phyloP scores from a whole-genome alignment of 2,329 filamentous ascomycete genomes.

The Fusarium sp. region DNA sequence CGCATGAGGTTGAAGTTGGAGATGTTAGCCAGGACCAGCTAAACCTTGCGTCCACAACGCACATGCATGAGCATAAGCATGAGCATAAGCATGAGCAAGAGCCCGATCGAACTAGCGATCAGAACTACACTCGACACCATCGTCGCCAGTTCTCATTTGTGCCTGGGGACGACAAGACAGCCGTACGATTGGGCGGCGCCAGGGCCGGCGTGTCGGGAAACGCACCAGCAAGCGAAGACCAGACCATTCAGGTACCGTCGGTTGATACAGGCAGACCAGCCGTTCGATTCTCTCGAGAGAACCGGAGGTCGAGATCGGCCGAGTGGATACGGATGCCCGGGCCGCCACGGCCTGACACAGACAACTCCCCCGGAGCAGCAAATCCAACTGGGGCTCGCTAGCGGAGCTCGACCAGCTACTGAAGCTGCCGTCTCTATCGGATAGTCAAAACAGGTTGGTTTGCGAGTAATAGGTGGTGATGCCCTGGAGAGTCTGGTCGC shows the following conservation, averaged over 20 bases:
- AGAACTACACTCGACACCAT: conserved; percentile 32
- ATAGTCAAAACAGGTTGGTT: conserved; percentile 8
- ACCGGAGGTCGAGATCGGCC: conserved; percentile 33
- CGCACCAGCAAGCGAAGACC: background rate
- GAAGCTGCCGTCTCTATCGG: conserved; percentile 2
- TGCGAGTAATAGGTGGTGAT: background rate
- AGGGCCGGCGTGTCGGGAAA: conserved; percentile 1
- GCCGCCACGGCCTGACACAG: conserved; percentile 9
- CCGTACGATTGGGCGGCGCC: conserved; percentile 4
- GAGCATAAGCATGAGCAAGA: background rate
- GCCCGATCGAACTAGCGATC: background rate
- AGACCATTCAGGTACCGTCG: conserved; percentile 4
- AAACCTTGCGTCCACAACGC: conserved; percentile 1
- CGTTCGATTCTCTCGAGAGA: conserved; percentile 3
- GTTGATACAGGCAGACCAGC: background rate
- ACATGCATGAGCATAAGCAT: conserved; percentile 1
- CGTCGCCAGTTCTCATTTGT: conserved; percentile 49
- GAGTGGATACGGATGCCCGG: conserved; percentile 25
- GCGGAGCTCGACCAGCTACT: background rate
- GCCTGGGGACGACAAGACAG: conserved; percentile 43
- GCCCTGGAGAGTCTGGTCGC: conserved; percentile 10
- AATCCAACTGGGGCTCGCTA: background rate
- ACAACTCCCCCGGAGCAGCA: conserved; percentile 7
- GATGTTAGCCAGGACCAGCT: background rate
- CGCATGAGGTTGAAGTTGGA: conserved; percentile 6